A percentile compares a stretch with the other conserved stretches of the same genome.
These are phyloP conservation scores for Raffaelea arxii DNA, from an alignment of 2,329 filamentous ascomycete species.

Conservation along the genomic window DNA sequence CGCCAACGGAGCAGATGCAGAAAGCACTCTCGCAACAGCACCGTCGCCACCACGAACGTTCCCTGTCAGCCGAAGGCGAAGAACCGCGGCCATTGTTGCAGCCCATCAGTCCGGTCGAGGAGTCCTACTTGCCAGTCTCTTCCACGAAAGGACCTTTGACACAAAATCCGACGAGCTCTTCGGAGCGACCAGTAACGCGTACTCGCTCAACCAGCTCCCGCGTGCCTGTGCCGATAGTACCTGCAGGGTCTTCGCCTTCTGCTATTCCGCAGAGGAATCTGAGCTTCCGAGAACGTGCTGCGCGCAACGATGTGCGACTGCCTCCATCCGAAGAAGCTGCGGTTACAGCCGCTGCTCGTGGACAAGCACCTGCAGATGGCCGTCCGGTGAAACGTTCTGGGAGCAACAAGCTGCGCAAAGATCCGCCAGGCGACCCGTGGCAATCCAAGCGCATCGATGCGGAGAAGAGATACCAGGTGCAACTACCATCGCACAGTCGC, in stretches of 20 bases:
- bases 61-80: constrained; percentile 15
- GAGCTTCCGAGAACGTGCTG: constrained; percentile 51
- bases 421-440: constrained; percentile 43
- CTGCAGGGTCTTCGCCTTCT: constrained; percentile 9
- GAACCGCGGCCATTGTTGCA: constrained; percentile 16
- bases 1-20: constrained; percentile 9
- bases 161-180: constrained; percentile 22
- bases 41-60: constrained; percentile 20
- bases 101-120: constrained; percentile 13
- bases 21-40: constrained; percentile 16
- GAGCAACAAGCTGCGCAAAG: constrained; percentile 52
- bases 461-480: constrained; percentile 26
- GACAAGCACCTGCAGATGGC: constrained; percentile 5
- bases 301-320: constrained; percentile 30
- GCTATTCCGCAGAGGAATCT: constrained; percentile 42
- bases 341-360: neutral
- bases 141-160: constrained; percentile 17
- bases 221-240: constrained; percentile 17
- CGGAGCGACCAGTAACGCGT: constrained; percentile 16
- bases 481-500: constrained; percentile 3
- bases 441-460: constrained; percentile 31
- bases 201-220: constrained; percentile 15
- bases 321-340: constrained; percentile 16
- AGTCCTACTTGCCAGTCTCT: constrained; percentile 7
- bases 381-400: constrained; percentile 11